phyloP scores from a whole-genome alignment of 2,329 filamentous ascomycete genomes.

The Aspergillus eucalypticola region DNA sequence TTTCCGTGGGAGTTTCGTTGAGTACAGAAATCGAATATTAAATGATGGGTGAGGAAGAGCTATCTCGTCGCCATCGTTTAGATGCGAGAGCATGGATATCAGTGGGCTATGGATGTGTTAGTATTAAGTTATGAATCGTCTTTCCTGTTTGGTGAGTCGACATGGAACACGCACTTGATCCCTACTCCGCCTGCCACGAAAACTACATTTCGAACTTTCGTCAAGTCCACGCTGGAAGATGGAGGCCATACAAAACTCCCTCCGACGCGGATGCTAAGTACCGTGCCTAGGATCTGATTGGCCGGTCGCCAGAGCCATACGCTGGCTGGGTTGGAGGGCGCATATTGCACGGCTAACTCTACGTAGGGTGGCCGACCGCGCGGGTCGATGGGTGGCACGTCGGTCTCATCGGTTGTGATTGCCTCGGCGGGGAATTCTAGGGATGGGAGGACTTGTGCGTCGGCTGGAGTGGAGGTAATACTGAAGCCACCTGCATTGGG shows the following conservation, averaged over 20 bases:
- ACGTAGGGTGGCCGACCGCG: slow-evolving; percentile 54
- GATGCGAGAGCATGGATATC: slow-evolving; percentile 68
- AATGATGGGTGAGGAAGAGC: slow-evolving; percentile 28
- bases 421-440: slow-evolving; percentile 22
- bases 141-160: too few relatives aligned
- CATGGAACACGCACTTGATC: slow-evolving; percentile 59
- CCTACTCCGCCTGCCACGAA: slow-evolving; percentile 81
- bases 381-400: slow-evolving; percentile 22
- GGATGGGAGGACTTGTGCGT: slow-evolving; percentile 43
- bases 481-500: slow-evolving; percentile 81
- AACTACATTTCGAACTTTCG: slow-evolving; percentile 60
- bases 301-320: slow-evolving; percentile 70
- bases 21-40: slow-evolving; percentile 65
- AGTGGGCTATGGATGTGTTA: slow-evolving; percentile 55
- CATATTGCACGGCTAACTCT: slow-evolving; percentile 76
- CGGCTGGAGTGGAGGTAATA: slow-evolving; percentile 72
- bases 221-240: slow-evolving; percentile 39
- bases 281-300: slow-evolving; percentile 58
- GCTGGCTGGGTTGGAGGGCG: slow-evolving; percentile 69
- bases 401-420: slow-evolving; percentile 21
- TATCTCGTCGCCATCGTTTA: slow-evolving; percentile 48
- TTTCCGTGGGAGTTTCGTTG: slow-evolving; percentile 46
- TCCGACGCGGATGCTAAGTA: slow-evolving; percentile 70
- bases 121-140: neutral
- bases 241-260: slow-evolving; percentile 80